Evolutionary conservation across 2,329 filamentous ascomycete genomes (phyloP), one percentile per base, ranked within the genome.

Genomic region (Fusarium circinatum): DNA sequence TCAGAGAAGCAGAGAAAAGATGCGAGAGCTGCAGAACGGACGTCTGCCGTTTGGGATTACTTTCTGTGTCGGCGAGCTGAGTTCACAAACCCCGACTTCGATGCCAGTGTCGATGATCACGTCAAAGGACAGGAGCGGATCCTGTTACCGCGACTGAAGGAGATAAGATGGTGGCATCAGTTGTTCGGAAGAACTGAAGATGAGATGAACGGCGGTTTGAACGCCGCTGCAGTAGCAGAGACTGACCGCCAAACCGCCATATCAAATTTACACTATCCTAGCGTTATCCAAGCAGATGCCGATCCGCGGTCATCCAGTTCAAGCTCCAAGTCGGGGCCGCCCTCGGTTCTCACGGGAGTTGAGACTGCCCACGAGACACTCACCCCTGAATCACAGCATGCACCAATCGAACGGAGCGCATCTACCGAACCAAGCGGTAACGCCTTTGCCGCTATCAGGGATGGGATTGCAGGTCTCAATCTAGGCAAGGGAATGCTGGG

Each of bases 101-200:
- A 97, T 62, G 80, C 86, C 13, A 86, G 89, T 2, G 86, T 95
- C 41, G 93, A 98, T 71, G 95, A 98, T 78, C 91, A 93, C 49
- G 86, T 92, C 65, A 90, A 93, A 63, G 94, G 94, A 9, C 91
- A 92, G 66, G 95, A 98, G 80, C 89, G 95, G 8, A 89, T 99
- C 13, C 87, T 99, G 20, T 93, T 98, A 74, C 96, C 96, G 1
- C 87, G 89, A 7, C 85, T 92, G 3, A 89, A 89, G 18, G 92
- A 97, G 70, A 89, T 96, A n/a, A 89, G 94, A 68, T 99, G 96
- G 96, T 99, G 96, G 96, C 88, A 92, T 74, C 93, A 96, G 78
- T 84, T 92, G 3, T 99, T 98, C 82, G 94, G 94, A 52, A 90
- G 95, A 38, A 91, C 91, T 6, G 94, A 98, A 76, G 90, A 92